Evolutionary conservation across 345 rosid genomes (phyloP), one percentile per base, ranked within the genome.

Genomic region (Microthlaspi erraticum): DNA sequence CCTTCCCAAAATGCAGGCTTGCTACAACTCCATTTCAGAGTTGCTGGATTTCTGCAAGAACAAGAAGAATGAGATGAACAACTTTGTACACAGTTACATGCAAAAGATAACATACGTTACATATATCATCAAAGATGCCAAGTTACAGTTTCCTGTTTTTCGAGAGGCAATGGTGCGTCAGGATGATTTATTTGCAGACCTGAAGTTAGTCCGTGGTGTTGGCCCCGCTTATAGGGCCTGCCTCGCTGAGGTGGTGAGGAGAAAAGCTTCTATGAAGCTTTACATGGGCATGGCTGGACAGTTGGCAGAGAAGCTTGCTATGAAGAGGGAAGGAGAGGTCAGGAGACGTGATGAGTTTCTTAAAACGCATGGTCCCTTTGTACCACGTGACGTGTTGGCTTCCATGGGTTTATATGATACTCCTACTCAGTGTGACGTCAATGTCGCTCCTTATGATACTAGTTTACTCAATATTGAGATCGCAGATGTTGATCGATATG

Each of bases 201-300:
- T 95, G 69, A 92, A 81, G 85, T 66, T 87, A 55, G 83, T 89
- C 34, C 92, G 83, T 45, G 89, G 91, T 64, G 83, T 92, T 60
- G 98, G 88, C 63, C 92, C 97, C 17, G 96, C 98, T 58, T 95
- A 95, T 77, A 87, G 98, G 63, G 94, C 98, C 53, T 95, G 99
- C 78, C 96, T 95, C 56, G 97, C 99, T 7, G 99, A 95, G 77
- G 83, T 90, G 32, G 88, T 88, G 52, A 86, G 99, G 77, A 88
- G 99, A 81, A 90, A 83, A 77, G 85, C 96, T 20, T 92, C 96
- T 69, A 85, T 85, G 98, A 95, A 90, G 75, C 96, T 95, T 67
- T 90, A 92, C 81, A 85, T 95, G 99, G 99, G 98, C 68, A 83
- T 83, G 96, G 99, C 99, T 64, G 99, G 98, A 41, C 98, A 90